phyloP scores from a whole-genome alignment of 352 stramenopile species.

The Globisporangium abappressorium region DNA sequence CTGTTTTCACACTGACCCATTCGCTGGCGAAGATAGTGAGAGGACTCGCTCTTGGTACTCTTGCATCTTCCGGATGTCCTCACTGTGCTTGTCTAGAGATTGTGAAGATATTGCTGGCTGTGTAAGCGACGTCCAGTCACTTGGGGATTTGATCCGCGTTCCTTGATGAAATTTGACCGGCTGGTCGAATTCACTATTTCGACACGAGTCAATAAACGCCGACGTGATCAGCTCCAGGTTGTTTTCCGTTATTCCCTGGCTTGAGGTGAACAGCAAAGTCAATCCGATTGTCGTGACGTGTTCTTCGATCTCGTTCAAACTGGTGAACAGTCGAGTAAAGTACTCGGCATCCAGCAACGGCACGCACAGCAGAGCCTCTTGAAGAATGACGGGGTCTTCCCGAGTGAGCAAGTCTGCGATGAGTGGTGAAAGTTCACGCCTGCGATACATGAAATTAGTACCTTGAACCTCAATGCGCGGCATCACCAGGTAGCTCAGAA shows the following conservation, averaged over 20 bases:
- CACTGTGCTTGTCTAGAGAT: background rate
- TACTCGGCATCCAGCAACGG: conserved; percentile 9
- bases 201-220: conserved; percentile 33
- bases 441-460: conserved; percentile 9
- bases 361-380: conserved; percentile 10
- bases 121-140: background rate
- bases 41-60: conserved; percentile 28
- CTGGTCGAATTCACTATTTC: background rate
- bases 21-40: conserved; percentile 30
- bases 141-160: background rate
- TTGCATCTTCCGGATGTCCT: conserved; percentile 9
- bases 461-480: background rate
- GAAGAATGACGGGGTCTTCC: background rate
- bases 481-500: background rate
- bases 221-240: conserved; percentile 20
- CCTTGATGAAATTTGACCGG: background rate
- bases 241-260: background rate
- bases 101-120: background rate
- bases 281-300: conserved; percentile 3
- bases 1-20: conserved; percentile 22
- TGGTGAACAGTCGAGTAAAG: conserved; percentile 7
- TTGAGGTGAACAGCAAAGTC: conserved; percentile 23
- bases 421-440: conserved; percentile 24
- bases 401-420: conserved; percentile 19
- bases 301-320: background rate